Percentiles rank a stretch among this genome's conserved stretches.
These are phyloP conservation scores for Suillus ampliporus DNA, from an alignment of 768 basidiomycete genomes.

Conservation along the genomic window DNA sequence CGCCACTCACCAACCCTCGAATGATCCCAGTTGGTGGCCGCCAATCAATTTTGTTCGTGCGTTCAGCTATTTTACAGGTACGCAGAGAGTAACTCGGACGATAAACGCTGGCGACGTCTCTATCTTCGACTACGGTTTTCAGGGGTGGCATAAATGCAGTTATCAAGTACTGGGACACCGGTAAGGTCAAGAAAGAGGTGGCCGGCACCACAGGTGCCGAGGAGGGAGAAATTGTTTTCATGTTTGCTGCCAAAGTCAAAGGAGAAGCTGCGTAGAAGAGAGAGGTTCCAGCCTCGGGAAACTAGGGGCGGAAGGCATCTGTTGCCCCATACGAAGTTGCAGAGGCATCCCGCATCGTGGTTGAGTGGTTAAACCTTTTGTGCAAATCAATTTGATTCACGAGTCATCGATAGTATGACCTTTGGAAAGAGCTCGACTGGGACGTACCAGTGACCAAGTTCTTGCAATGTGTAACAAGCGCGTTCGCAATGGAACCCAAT, in stretches of 20 bases:
- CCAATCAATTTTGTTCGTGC: not conserved
- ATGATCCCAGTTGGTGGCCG: not conserved
- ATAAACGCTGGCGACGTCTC: not conserved
- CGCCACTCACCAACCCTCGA: not conserved
- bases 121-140: not conserved
- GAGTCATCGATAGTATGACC: too few relatives aligned
- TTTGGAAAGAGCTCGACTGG: constrained; percentile 61
- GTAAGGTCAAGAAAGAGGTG: too few relatives aligned
- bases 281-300: constrained; percentile 66
- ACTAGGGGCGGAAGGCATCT: too few relatives aligned
- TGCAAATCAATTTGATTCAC: too few relatives aligned
- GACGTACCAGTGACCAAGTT: constrained; percentile 65
- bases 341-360: too few relatives aligned
- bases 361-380: too few relatives aligned
- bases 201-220: too few relatives aligned
- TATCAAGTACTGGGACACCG: too few relatives aligned
- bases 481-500: constrained; percentile 66
- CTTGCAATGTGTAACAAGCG: constrained; percentile 56
- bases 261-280: constrained; percentile 58
- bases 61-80: not conserved
- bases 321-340: too few relatives aligned
- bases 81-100: not conserved
- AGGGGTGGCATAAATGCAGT: too few relatives aligned
- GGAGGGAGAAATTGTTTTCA: too few relatives aligned
- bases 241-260: constrained; percentile 47